A percentile compares a stretch with the other conserved stretches of the same genome.
phyloP scores from a whole-genome alignment of 2,329 filamentous ascomycete species.

The Colletotrichum musae region DNA sequence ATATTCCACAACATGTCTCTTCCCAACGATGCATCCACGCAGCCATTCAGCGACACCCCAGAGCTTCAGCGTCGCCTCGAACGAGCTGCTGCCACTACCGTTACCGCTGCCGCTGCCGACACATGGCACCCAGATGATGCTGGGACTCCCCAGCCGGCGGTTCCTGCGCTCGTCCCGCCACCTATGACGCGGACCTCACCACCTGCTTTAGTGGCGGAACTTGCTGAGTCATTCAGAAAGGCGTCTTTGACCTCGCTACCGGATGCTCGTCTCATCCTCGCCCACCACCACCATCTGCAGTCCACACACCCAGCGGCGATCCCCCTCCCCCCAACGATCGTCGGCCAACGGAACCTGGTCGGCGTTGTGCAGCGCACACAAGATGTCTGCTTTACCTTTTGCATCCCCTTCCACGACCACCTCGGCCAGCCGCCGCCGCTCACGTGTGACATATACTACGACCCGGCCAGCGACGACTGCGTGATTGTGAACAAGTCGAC shows the following conservation, averaged over 20 bases:
- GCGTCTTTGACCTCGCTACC: conserved; percentile 4
- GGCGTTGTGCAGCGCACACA: conserved; percentile 11
- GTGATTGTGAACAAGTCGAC: conserved; percentile 9
- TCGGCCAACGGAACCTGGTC: conserved; percentile 4
- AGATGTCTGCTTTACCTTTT: conserved; percentile 11
- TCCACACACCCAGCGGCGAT: not conserved
- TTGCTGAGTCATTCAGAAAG: not conserved
- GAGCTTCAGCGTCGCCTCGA: conserved; percentile 9
- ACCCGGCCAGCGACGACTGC: conserved; percentile 14
- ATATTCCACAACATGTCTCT: too few relatives aligned
- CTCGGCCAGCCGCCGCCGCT: not conserved
- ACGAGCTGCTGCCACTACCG: not conserved
- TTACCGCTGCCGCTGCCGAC: too few relatives aligned
- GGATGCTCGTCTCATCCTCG: conserved; percentile 2
- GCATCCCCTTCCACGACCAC: conserved; percentile 6
- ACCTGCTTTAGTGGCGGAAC: not conserved
- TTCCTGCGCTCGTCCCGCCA: not conserved
- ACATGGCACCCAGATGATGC: not conserved
- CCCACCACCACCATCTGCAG: not conserved
- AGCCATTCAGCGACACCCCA: conserved; percentile 5
- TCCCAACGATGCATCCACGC: not conserved
- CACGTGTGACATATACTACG: conserved; percentile 8
- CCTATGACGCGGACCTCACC: not conserved
- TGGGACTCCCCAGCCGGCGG: not conserved
- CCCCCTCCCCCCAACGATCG: not conserved